Evolutionary conservation across 192 early-diverging fungal genomes (phyloP).

Genomic region (Coemansia sp.): DNA sequence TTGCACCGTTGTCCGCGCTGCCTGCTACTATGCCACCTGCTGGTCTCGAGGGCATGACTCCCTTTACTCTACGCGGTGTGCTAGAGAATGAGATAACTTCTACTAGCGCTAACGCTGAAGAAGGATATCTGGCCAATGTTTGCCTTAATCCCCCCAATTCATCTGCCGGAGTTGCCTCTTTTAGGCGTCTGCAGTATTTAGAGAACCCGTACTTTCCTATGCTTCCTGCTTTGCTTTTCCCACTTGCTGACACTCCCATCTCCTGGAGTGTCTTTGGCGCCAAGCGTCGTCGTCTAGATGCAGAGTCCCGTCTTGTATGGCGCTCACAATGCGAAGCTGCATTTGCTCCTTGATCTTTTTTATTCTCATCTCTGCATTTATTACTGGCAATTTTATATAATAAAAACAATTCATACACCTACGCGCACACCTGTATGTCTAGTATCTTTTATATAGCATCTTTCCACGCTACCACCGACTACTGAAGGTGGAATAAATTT

Average conservation of each 20-base stretch:
- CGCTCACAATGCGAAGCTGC: conserved; percentile 33
- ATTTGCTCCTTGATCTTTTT: conserved; percentile 13
- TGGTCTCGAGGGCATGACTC: conserved; percentile 50
- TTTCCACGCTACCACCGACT: too few species aligned
- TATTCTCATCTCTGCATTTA: not conserved
- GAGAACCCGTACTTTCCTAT: conserved; percentile 48
- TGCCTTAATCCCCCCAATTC: not conserved
- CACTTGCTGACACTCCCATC: conserved; percentile 37
- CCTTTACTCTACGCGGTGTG: conserved; percentile 46
- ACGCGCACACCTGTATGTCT: too few species aligned
- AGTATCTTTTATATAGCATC: too few species aligned
- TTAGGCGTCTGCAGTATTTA: conserved; percentile 25
- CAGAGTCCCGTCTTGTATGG: conserved; percentile 45
- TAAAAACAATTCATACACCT: not conserved
- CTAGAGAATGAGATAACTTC: conserved; percentile 30
- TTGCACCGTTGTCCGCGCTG: conserved; percentile 24
- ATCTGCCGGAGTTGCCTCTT: conserved; percentile 1
- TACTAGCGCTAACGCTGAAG: not conserved
- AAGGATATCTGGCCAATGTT: conserved; percentile 22
- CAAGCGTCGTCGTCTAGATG: conserved; percentile 38
- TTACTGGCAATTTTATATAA: not conserved
- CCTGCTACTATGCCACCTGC: conserved; percentile 6
- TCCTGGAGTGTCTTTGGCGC: conserved; percentile 39
- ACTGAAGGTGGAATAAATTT: too few species aligned
- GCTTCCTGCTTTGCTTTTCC: conserved; percentile 33